Conservation (phyloP, 805 yeast genomes). For the Wickerhamiella galacta region DNA sequence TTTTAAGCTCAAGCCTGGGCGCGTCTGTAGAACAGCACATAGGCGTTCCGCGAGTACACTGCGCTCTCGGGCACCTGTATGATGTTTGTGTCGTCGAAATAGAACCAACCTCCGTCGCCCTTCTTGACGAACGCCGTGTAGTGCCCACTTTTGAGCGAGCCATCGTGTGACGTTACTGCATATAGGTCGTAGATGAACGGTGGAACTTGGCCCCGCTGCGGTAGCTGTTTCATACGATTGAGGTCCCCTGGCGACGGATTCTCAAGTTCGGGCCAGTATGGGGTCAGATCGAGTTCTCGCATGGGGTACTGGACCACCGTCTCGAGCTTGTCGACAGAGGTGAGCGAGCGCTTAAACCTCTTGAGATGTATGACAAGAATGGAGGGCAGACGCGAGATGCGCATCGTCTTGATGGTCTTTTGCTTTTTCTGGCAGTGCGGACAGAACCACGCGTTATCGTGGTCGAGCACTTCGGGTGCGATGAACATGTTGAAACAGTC, state of each 20-base stretch:
- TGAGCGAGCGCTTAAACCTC: slow-evolving; percentile 38
- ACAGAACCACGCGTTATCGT: slow-evolving; percentile 74
- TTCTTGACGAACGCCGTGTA: slow-evolving; percentile 70
- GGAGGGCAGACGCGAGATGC: slow-evolving; percentile 63
- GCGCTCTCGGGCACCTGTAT: slow-evolving; percentile 29
- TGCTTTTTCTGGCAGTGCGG: slow-evolving; percentile 51
- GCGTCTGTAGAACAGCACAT: slow-evolving; percentile 49
- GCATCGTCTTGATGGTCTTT: slow-evolving; percentile 48
- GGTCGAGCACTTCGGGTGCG: slow-evolving; percentile 54
- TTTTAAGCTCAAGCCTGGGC: too few relatives aligned
- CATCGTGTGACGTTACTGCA: slow-evolving; percentile 75
- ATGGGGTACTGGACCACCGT: slow-evolving; percentile 54
- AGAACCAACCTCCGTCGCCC: slow-evolving; percentile 52
- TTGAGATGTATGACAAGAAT: slow-evolving; percentile 72
- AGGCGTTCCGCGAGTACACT: slow-evolving; percentile 60
- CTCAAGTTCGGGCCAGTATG: slow-evolving; percentile 44
- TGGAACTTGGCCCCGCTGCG: slow-evolving; percentile 53
- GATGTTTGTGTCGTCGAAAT: slow-evolving; percentile 67
- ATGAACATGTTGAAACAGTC: slow-evolving; percentile 69
- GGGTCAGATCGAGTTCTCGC: slow-evolving; percentile 40
- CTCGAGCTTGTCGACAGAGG: slow-evolving; percentile 34
- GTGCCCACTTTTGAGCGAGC: slow-evolving; percentile 73
- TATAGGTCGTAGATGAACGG: slow-evolving; percentile 65
- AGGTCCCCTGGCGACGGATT: slow-evolving; percentile 21
- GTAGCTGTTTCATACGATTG: slow-evolving; percentile 33